Conservation (phyloP, 805 yeast species). For the Cyberlindnera suaveolens region DNA sequence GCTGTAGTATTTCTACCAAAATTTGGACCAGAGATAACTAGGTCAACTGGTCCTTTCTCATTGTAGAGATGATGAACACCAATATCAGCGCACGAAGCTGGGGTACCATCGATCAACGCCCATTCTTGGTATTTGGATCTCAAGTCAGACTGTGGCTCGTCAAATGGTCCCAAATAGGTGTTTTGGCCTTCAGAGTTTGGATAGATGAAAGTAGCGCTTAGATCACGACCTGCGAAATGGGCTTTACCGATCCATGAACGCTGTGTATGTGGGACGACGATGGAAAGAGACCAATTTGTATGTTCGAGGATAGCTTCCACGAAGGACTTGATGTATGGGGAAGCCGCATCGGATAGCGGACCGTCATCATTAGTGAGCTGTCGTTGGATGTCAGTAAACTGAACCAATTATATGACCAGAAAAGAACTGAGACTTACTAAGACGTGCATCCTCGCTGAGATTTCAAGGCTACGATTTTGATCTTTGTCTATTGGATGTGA, state of each 20-base stretch:
- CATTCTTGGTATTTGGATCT: conserved; percentile 57
- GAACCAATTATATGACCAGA: not conserved
- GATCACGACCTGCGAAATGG: conserved; percentile 74
- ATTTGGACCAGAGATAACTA: conserved; percentile 92
- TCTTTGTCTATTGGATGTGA: not conserved
- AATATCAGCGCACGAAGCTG: conserved; percentile 91
- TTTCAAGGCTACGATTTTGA: not conserved
- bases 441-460: conserved; percentile 7
- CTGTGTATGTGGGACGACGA: conserved; percentile 77
- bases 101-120: conserved; percentile 87
- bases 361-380: conserved; percentile 90
- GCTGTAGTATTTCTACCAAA: conserved; percentile 91
- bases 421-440: conserved; percentile 6
- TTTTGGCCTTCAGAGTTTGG: conserved; percentile 42
- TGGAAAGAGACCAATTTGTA: conserved; percentile 81
- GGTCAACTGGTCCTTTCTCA: conserved; percentile 59
- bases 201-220: conserved; percentile 60
- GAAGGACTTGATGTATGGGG: conserved; percentile 81
- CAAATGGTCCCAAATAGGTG: conserved; percentile 63
- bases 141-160: conserved; percentile 39
- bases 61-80: conserved; percentile 69
- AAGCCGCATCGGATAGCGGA: conserved; percentile 70
- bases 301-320: conserved; percentile 57
- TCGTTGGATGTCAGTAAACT: not conserved
- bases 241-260: conserved; percentile 98